These are phyloP conservation scores for Mucor velutinosus DNA, from an alignment of 371 early-diverging fungal genomes.

Conservation along the genomic window DNA sequence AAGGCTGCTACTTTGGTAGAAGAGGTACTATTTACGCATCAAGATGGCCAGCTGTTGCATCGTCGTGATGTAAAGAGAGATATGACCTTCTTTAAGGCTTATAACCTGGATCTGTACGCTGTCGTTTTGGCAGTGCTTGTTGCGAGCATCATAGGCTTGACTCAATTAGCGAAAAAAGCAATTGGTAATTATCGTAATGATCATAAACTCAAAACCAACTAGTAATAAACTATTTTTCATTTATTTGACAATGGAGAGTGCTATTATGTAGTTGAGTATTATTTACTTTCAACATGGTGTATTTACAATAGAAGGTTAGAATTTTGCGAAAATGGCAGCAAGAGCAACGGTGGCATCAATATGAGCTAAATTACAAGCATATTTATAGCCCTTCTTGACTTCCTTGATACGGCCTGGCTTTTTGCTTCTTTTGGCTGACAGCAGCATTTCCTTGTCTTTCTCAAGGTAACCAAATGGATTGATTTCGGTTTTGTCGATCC, in stretches of 20 bases:
- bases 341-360: constrained; percentile 19
- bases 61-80: constrained; percentile 17
- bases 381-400: constrained; percentile 34
- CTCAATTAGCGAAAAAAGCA: not conserved
- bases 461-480: constrained; percentile 34
- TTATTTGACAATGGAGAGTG: no score
- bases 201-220: not conserved
- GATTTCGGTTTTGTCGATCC: constrained; percentile 34
- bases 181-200: not conserved
- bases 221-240: not conserved
- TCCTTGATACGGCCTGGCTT: constrained; percentile 31
- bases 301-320: not conserved
- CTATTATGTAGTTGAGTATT: not conserved
- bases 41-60: constrained; percentile 21
- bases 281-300: not conserved
- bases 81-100: constrained; percentile 1
- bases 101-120: not conserved
- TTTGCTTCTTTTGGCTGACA: constrained; percentile 30
- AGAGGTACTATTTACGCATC: constrained; percentile 19
- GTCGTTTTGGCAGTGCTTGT: not conserved
- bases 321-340: not conserved
- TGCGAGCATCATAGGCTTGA: not conserved
- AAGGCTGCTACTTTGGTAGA: constrained; percentile 30
- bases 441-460: constrained; percentile 35
- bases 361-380: constrained; percentile 32